Evolutionary conservation across 352 stramenopile genomes (phyloP).

Genomic region (Pythium volutum): DNA sequence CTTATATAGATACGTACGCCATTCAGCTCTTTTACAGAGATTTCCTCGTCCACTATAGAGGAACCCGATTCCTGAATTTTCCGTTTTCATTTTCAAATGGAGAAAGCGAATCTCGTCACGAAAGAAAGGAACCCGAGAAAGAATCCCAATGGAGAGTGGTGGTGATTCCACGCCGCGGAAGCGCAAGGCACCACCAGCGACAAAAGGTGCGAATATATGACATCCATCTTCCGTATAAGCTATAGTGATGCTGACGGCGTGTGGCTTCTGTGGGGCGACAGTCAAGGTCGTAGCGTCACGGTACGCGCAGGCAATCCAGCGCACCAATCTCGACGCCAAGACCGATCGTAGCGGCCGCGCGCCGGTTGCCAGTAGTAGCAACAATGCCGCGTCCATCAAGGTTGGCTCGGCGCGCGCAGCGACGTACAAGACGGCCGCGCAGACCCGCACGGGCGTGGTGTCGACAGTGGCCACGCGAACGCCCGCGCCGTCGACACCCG

Average conservation of each 20-base stretch:
- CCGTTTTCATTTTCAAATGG: slow-evolving; percentile 5
- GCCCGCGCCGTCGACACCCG: slow-evolving; percentile 2
- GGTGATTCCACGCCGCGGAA: slow-evolving; percentile 6
- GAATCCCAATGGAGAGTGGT: neutral
- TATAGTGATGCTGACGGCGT: neutral
- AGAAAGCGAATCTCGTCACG: slow-evolving; percentile 2
- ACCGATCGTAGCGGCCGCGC: slow-evolving; percentile 1
- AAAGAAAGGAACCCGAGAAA: neutral
- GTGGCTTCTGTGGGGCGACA: slow-evolving; percentile 10
- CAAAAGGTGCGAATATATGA: slow-evolving; percentile 19
- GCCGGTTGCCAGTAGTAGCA: slow-evolving; percentile 4
- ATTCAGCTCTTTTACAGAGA: too few species aligned
- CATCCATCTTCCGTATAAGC: neutral
- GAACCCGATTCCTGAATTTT: neutral
- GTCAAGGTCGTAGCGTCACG: slow-evolving; percentile 60
- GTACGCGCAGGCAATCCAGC: slow-evolving; percentile 53
- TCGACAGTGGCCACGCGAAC: slow-evolving; percentile 2
- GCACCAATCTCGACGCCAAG: slow-evolving; percentile 33
- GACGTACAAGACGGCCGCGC: neutral
- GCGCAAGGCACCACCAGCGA: slow-evolving; percentile 11
- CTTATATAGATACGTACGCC: too few species aligned
- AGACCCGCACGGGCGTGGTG: slow-evolving; percentile 9
- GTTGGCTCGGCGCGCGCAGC: slow-evolving; percentile 6
- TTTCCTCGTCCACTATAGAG: neutral
- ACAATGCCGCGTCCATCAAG: slow-evolving; percentile 13